Percentiles rank a stretch among this genome's conserved stretches.
These are phyloP conservation scores for Stipa capillata DNA, from an alignment of 176 grass and related monocot species.

Conservation along the genomic window DNA sequence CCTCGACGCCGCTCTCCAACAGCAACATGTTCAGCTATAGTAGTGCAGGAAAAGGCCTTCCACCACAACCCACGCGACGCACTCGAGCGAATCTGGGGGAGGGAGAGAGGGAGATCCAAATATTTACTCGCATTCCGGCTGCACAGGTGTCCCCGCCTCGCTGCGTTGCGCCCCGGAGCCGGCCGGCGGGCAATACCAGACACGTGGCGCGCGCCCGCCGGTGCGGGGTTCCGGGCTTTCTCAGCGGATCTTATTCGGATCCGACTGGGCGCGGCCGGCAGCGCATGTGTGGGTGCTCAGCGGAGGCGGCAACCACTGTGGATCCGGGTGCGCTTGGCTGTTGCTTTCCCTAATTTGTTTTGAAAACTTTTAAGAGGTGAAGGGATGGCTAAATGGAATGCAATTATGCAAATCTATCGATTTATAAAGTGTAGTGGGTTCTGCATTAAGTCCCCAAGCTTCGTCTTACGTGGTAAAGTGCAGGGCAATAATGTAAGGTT, in stretches of 20 bases:
- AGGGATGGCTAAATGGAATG: not conserved
- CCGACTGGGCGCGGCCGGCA: conserved; percentile 8
- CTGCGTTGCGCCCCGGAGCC: not conserved
- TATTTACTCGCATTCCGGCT: not conserved
- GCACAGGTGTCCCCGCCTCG: not conserved
- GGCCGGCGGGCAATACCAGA: conserved; percentile 1
- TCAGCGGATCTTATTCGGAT: not conserved
- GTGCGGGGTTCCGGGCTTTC: not conserved
- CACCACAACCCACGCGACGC: not conserved
- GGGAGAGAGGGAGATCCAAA: not conserved
- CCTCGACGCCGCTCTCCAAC: not conserved
- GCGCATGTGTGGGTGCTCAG: conserved; percentile 23
- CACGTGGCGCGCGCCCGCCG: conserved; percentile 23
- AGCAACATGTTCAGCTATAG: not conserved
- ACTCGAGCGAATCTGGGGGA: not conserved
- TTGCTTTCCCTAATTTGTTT: not conserved
- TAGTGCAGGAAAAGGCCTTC: not conserved
- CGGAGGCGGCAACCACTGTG: not conserved
- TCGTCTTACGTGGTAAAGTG: not conserved
- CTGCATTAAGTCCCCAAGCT: not conserved
- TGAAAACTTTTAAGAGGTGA: not conserved
- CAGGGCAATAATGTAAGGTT: not conserved
- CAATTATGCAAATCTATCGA: not conserved
- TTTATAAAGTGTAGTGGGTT: not conserved
- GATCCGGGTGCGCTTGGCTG: not conserved